Base-by-base conservation (phyloP, 495 filamentous ascomycete species). In the Talaromyces proteolyticus region DNA sequence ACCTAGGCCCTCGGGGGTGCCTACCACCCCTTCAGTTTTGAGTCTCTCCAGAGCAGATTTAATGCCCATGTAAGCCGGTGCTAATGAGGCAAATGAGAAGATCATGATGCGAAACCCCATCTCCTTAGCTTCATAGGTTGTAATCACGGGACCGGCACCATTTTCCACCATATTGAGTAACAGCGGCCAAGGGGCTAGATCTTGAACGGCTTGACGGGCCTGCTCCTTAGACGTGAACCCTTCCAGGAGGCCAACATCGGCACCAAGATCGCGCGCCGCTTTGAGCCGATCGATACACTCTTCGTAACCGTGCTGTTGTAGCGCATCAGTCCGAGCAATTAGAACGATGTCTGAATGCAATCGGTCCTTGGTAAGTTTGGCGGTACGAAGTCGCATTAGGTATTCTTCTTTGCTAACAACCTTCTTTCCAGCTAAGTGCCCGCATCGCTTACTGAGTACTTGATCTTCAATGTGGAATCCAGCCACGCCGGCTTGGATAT, bases 401-500 rank as follows among this genome's bases (percentile, higher is more conserved):
- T 75, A 88, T 17, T 73, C 72, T 0, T 76, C 68, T 0, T 56
- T 51, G 23, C 59, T 44, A 42, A 88, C 83, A 4, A 88, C 70
- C 40, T 76, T 70, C 58, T 89, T 89, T 34, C 80, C 78, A 0
- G 56, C 58, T 3, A 86, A 67, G 45, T 85, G 80, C 1, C 82
- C 82, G 58, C 81, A 85, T 2, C 81, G 81, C 60, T 88, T 88
- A 44, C 73, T 79, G 43, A 67, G 64, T 18, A 85, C 75, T 56
- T 88, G 83, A 65, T 88, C 85, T 66, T 89, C 85, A 49, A 88
- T 76, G 53, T 88, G 84, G 52, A 88, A 72, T 7, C 75, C 86
- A 4, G 85, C 85, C 0, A 88, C 80, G n/a, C 82, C 82, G 8
- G 80, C 75, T n/a, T 73, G 72, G 38, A 80, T 79, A 58, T 87